phyloP scores from a whole-genome alignment of 2,329 filamentous ascomycete species.

The Penicillium sp. region DNA sequence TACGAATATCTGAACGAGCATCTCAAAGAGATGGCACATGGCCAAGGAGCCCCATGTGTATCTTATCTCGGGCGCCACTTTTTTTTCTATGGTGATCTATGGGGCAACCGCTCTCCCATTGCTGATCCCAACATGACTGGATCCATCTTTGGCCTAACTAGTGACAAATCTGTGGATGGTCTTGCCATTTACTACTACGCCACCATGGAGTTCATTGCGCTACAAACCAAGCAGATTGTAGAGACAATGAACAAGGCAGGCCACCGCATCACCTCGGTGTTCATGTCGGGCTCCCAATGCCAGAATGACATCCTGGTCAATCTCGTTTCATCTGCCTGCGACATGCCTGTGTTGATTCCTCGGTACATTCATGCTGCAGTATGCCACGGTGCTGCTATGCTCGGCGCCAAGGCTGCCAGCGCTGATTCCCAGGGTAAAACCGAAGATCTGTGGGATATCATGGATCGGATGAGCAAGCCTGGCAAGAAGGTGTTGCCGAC shows the following conservation, averaged over 20 bases:
- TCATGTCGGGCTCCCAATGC: slow-evolving; percentile 98
- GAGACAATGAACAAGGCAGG: slow-evolving; percentile 89
- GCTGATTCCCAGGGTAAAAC: slow-evolving; percentile 73
- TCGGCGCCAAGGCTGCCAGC: slow-evolving; percentile 94
- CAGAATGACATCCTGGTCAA: slow-evolving; percentile 92
- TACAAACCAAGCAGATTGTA: slow-evolving; percentile 92
- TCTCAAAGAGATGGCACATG: slow-evolving; percentile 71
- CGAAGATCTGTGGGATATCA: slow-evolving; percentile 91
- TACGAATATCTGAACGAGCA: slow-evolving; percentile 94
- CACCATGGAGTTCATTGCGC: slow-evolving; percentile 93
- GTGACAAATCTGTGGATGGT: slow-evolving; percentile 78
- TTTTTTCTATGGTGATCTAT: slow-evolving; percentile 97
- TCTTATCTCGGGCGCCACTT: slow-evolving; percentile 87
- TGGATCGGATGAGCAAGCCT: slow-evolving; percentile 96
- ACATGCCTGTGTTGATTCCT: slow-evolving; percentile 90
- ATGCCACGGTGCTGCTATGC: slow-evolving; percentile 96
- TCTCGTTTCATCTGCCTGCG: slow-evolving; percentile 84
- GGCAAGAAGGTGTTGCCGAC: slow-evolving; percentile 79
- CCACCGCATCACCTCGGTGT: slow-evolving; percentile 86
- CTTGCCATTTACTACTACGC: slow-evolving; percentile 88
- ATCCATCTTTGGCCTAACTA: slow-evolving; percentile 77
- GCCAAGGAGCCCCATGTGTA: slow-evolving; percentile 69
- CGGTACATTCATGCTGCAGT: slow-evolving; percentile 93
- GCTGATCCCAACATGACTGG: slow-evolving; percentile 91
- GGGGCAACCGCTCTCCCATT: slow-evolving; percentile 89